Base-by-base conservation (phyloP, 768 basidiomycete species). In the Amanita exitialis region DNA sequence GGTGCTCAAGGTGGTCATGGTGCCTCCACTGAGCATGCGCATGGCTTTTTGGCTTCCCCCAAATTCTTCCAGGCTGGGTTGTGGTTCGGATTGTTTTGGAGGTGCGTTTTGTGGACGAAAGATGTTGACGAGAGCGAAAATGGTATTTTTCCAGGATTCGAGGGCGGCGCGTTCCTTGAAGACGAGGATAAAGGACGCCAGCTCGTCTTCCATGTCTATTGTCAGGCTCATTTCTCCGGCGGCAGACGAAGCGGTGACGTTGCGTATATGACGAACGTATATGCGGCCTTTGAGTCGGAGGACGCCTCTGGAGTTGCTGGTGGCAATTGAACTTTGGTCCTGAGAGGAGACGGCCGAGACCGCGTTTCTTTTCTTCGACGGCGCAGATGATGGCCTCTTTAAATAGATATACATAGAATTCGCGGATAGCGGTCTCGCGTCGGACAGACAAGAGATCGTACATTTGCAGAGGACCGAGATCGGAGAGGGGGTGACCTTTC, bases 371-470 rank as follows among this genome's bases (percentile, higher is more conserved):
- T 68, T 99, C 95, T 65, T 98, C 94, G 16, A 88, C 79, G n/a
- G 98, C 92, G 64, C 96, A 99, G 53, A 99, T 92, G 57, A 99
- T 89, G 8, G 96, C 96, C 65, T 97, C 92, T 61, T 86, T 86
- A 79, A 97, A 99, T 23, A 99, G 78, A 69, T 98, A 97, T 54
- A 96, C 91, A 62, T 84, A 89, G 67, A 97, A 97, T 64, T 96
- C 94, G 49, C 93, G 82, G 16, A 94, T 85, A 54, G 91, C 85
- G 8, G 83, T 71, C 57, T 95, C 95, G 44, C 94, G 82, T 46
- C 92, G 80, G 38, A 97, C 92, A 44, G 82, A 83, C 23, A 98
- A 70, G 42, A 93, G 74, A 67, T 96, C 95, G 64, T 90, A 96
- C 79, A 96, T 90, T 58, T 88, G 87, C 41, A 96, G 72, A 1